These are phyloP conservation scores for Solanum lycopersicoides DNA, from an alignment of 257 asterid species.

Conservation along the genomic window DNA sequence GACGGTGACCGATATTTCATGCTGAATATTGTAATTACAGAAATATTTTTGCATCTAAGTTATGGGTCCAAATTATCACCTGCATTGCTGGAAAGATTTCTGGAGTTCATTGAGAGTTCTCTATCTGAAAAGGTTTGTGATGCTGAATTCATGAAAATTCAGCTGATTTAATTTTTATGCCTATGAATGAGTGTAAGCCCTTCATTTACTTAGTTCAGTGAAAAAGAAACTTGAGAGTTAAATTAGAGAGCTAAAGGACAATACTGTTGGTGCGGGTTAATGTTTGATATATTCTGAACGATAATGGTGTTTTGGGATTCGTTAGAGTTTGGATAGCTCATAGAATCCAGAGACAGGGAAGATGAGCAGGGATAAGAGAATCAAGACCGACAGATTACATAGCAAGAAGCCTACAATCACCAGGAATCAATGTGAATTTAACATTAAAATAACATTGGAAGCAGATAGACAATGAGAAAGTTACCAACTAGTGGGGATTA, in stretches of 20 bases:
- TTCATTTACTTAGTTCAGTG: neutral
- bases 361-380: neutral
- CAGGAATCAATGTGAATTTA: neutral
- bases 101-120: slow-evolving; percentile 66
- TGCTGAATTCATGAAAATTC: neutral
- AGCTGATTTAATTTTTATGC: neutral
- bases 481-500: neutral
- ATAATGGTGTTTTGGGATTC: neutral
- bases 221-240: neutral
- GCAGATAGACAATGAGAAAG: neutral
- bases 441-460: neutral
- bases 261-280: neutral
- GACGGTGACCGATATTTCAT: slow-evolving; percentile 49
- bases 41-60: slow-evolving; percentile 57
- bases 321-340: neutral
- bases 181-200: neutral
- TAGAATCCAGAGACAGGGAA: neutral
- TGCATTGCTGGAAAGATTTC: slow-evolving; percentile 50
- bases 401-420: neutral
- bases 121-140: slow-evolving; percentile 49
- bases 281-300: neutral
- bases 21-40: slow-evolving; percentile 52
- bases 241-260: neutral
- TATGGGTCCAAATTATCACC: slow-evolving; percentile 32
- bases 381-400: neutral